Evolutionary conservation across 352 stramenopile genomes (phyloP), one percentile per base, ranked within the genome.

Genomic region (Pilasporangium apinafurcum): DNA sequence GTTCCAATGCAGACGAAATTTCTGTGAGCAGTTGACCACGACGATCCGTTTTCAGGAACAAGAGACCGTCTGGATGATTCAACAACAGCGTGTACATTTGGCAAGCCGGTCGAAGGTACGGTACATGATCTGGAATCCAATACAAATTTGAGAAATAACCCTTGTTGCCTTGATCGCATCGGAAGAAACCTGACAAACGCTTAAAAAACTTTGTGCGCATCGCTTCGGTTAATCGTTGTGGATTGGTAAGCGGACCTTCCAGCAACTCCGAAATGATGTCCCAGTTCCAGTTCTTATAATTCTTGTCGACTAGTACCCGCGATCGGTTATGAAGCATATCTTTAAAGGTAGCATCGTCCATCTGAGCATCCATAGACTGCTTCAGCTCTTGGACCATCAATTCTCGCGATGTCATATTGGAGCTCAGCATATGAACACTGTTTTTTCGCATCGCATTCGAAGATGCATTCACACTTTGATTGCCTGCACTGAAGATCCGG

Each of bases 151-250:
- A 88, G 44, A 94, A 95, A 53, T 91, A 94, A 0, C 85, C 83
- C 51, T 95, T 95, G 64, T 95, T 92, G 22, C 80, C 82, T 30
- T 78, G 83, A 31, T 92, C 84, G 32, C 81, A 90, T n/a, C 85
- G 79, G 48, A 95, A 95, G 51, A 95, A 95, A 7, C 85, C 85
- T 12, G 83, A 91, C 3, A 95, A 47, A 26, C 85, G 81, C 53
- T 95, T 95, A 51, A 95, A 94, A 47, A 95, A 95, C 57, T 95
- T 95, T n/a, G 85, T 95, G 56, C 92, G 93, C 79, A 95, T 93
- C 3, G 84, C 83, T 51, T 95, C 85, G 0, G 82, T 93, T 1
- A 93, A 67, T 5, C 84, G 70, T 39, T 89, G 76, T 1, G 81
- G 83, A 48, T 95, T 94, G 5, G 83, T 91, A 12, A 95, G 54